Percentiles rank a stretch among this genome's conserved stretches.
Evolutionary conservation across 2,329 filamentous ascomycete genomes (phyloP).

Genomic region (Pestalotiopsis sp.): DNA sequence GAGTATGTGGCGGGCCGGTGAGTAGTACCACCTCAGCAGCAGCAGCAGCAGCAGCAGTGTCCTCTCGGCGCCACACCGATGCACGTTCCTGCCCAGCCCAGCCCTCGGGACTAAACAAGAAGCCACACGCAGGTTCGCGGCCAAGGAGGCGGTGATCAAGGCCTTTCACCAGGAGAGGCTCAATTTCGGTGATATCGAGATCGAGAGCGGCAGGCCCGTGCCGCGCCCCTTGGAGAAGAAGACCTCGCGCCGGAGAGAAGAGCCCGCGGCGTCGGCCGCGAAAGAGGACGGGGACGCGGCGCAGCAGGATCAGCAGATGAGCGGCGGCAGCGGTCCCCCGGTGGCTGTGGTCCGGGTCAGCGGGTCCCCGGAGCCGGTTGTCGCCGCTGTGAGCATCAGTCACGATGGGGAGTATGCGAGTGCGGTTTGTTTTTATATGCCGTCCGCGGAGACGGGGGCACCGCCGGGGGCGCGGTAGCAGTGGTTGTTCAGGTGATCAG

Average conservation of each 20-base stretch:
- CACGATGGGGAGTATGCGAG: conserved; percentile 85
- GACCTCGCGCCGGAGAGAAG: neutral
- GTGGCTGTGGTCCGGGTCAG: conserved; percentile 43
- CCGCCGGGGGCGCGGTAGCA: neutral
- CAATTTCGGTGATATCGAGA: conserved; percentile 63
- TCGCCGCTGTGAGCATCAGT: conserved; percentile 78
- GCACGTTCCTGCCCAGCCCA: no score
- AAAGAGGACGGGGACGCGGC: neutral
- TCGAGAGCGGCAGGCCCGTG: conserved; percentile 24
- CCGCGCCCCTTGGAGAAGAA: neutral
- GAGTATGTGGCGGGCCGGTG: conserved; percentile 49
- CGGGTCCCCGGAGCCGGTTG: conserved; percentile 40
- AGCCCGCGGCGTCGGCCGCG: neutral
- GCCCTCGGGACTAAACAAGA: no score
- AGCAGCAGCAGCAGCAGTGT: neutral
- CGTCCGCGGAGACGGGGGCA: neutral
- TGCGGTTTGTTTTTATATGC: conserved; percentile 53
- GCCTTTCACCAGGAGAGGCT: conserved; percentile 64
- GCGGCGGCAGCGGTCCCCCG: conserved; percentile 42
- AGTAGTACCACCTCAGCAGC: conserved; percentile 17
- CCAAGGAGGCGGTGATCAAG: conserved; percentile 77
- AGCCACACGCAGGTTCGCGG: conserved; percentile 57
- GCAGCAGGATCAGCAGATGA: neutral
- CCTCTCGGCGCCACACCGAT: no score
- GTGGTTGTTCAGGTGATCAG: no score